phyloP scores from a whole-genome alignment of 257 asterid genomes.

The Jasminum sambac region DNA sequence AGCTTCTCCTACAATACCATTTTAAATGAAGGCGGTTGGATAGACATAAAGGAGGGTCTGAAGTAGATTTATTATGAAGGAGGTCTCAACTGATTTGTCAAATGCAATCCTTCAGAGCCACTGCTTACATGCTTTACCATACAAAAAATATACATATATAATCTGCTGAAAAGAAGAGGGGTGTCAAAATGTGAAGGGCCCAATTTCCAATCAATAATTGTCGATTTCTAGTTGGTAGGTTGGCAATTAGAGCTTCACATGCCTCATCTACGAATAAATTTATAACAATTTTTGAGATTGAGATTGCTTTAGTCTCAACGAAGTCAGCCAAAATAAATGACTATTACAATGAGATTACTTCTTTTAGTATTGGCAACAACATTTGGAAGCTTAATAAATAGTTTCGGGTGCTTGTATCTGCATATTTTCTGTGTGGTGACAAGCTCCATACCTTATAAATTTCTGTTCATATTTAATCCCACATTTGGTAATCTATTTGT shows the following conservation, averaged over 20 bases:
- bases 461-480: neutral
- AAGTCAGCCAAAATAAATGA: neutral
- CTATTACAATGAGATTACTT: neutral
- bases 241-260: neutral
- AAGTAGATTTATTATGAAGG: neutral
- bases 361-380: neutral
- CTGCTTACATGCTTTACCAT: conserved; percentile 10
- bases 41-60: neutral
- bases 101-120: neutral
- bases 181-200: neutral
- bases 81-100: neutral
- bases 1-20: neutral
- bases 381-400: neutral
- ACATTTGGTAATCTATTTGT: neutral
- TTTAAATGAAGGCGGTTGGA: neutral
- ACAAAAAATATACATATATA: no score
- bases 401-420: neutral
- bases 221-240: neutral
- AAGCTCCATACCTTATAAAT: neutral
- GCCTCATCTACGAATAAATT: conserved; percentile 7
- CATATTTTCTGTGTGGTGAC: neutral
- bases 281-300: conserved; percentile 2
- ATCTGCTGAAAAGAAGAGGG: neutral
- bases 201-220: neutral
- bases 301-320: neutral